Evolutionary conservation across 495 filamentous ascomycete species (phyloP), one percentile per base, ranked within the genome.

Genomic region (Monascus purpureus): DNA sequence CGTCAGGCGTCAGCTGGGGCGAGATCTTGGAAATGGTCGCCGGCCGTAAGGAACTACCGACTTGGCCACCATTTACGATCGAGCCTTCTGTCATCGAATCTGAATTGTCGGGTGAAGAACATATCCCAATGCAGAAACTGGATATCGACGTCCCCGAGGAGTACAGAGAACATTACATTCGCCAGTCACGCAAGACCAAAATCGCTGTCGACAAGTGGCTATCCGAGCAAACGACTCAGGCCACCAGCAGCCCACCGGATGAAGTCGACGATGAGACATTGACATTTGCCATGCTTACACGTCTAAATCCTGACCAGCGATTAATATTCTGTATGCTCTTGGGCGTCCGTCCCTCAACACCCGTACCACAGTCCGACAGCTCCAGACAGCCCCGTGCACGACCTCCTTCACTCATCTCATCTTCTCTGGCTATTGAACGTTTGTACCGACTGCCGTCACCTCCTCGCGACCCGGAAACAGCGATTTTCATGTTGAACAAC

Each of bases 11-110:
- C n/a, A 87, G 83, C 41, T 99, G 92, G 92, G 87, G 88, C 1
- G 92, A 96, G 41, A 82, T 96, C 5, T 63, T 99, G 15, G 90
- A 99, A 55, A 72, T 83, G 40, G 85, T 94, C 4, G 86, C 83
- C 35, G 87, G 87, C 6, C 73, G 87, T 34, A 67, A 80, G 17
- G 80, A 90, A 29, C 63, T 95, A 26, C 90, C 90, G 2, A 57
- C 59, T 25, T 93, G 87, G 86, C 87, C 87, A 13, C 80, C 85
- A 0, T 92, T 93, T 42, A 71, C 76, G 37, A 70, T 92, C 41
- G 68, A 69, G 13, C 42, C 55, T 13, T 46, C 61, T 1, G 44
- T 59, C 2, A 40, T 52, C 9, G 71, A 72, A 12, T 57, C 84
- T 1, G 73, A 73, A 7, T 65, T 72, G 23, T 55, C 63, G 3